Evolutionary conservation across 768 basidiomycete genomes (phyloP), one percentile per base, ranked within the genome.

Genomic region (Kwoniella dendrophila): DNA sequence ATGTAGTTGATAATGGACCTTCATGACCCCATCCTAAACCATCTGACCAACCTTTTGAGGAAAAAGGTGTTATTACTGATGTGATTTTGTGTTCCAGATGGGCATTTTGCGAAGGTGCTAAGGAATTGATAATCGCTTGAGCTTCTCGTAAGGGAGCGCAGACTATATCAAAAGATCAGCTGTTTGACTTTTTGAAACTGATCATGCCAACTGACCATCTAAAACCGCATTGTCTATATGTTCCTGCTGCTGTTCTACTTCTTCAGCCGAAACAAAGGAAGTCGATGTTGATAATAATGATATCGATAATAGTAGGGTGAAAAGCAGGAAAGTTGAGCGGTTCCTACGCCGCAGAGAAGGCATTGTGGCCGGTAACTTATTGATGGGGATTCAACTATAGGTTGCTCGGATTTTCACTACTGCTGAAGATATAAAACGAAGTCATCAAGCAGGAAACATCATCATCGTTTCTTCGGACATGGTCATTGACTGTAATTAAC

Each of bases 11-110:
- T 40, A 72, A 38, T 41, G 74, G 71, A 14, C 74, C 74, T 55
- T 73, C 66, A 40, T 73, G 52, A 32, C 64, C 50, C 70, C 70
- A 59, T 32, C 72, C 54, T 84, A 83, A 77, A 81, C 83, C 71
- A 43, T 72, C 69, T 5, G 65, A 71, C 73, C 73, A 73, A 48
- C 64, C 64, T 38, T 55, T 40, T 4, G 40, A 43, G 4, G 45
- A 56, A 30, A 64, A 68, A 16, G 63, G 59, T 22, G 47, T 51
- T 16, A 58, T 56, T 4, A 51, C 26, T 2, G 59, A 54, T 14
- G 68, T 62, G 18, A 70, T 33, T 48, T 72, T 75, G 32, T 63
- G 55, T 29, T 70, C 63, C 20, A 75, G 65, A 50, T 75, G 73
- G 3, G 71, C 66, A 44, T 69, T 45, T 4, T 45, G 45, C 3